Base-by-base conservation (phyloP, 192 early-diverging fungal species). In the Pilaira anomala region DNA sequence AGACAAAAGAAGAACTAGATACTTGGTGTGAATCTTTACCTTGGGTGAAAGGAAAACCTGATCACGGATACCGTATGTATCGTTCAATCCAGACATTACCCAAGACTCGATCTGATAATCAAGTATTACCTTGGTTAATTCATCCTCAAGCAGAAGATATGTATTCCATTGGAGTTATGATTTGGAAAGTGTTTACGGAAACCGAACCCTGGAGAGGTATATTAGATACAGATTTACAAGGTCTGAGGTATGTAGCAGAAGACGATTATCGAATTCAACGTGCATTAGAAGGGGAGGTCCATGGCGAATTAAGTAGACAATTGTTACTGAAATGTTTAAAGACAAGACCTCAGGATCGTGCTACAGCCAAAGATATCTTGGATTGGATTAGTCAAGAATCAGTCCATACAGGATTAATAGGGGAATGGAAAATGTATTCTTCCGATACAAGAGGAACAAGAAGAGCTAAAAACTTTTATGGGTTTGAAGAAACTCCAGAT, bases 201-300 rank as follows among this genome's bases (percentile, higher is more conserved):
- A 83, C 79, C 12, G 82, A 81, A 13, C 84, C 82, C 7, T 85
- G 84, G 82, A 69, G 74, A 30, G 82, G 84, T 3, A 78, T 83
- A 30, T 73, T 85, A 14, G 82, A 85, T 51, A 80, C 81, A 0
- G 81, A 85, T 55, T 36, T 85, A 25, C 82, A 83, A 51, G 74
- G 67, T 25, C 66, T 85, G 2, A 69, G 83, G 12, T 76, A 79
- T 36, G 57, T 81, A 24, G 81, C 83, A 2, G 60, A 75, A 33
- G 77, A 74, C 25, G 76, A 79, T 46, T 65, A 63, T 8, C 73
- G 79, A 48, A 85, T 85, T 18, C 63, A 69, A 52, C 74, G 77
- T 18, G 69, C 77, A 21, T 67, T 83, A 1, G 81, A 85, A 48
- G 52, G 63, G 0, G 76, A 80, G 39, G 73, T 84, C 0, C 59